A percentile compares a stretch with the other conserved stretches of the same genome.
Conservation (phyloP, 441 rosid genomes). For the Breynia disticha region DNA sequence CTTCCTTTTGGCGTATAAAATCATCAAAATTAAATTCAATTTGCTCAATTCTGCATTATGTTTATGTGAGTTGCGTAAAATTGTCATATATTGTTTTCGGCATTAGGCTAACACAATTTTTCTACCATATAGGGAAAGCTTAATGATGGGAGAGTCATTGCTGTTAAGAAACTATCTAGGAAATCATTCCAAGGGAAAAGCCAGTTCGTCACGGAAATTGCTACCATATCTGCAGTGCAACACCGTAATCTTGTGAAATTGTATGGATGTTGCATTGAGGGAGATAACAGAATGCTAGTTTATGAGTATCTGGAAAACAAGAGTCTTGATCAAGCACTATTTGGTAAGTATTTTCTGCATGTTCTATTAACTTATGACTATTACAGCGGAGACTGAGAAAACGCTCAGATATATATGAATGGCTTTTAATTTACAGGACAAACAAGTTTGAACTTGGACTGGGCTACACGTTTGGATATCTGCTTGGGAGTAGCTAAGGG, state of each 20-base stretch:
- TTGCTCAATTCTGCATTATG: too few relatives aligned
- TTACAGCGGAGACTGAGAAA: neutral
- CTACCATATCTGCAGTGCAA: constrained; percentile 49
- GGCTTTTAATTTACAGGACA: constrained; percentile 17
- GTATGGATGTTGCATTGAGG: constrained; percentile 60
- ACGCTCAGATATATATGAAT: neutral
- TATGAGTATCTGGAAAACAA: constrained; percentile 59
- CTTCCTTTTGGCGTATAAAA: too few relatives aligned
- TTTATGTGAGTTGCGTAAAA: neutral
- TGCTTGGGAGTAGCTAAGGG: constrained; percentile 65
- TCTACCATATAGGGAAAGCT: constrained; percentile 27
- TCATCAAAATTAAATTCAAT: too few relatives aligned
- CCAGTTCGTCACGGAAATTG: constrained; percentile 37
- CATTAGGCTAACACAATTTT: neutral
- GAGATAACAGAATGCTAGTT: constrained; percentile 43
- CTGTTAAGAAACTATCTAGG: constrained; percentile 36
- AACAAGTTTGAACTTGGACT: constrained; percentile 26
- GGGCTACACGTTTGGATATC: constrained; percentile 42
- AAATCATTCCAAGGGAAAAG: constrained; percentile 31
- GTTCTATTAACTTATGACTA: neutral
- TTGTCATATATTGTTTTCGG: neutral
- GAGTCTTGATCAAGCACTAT: constrained; percentile 58
- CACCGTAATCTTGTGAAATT: constrained; percentile 72
- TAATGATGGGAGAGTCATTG: constrained; percentile 38
- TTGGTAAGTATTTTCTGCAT: constrained; percentile 25